Conservation (phyloP, 306 rosid species). For the Fragaria ananassa region DNA sequence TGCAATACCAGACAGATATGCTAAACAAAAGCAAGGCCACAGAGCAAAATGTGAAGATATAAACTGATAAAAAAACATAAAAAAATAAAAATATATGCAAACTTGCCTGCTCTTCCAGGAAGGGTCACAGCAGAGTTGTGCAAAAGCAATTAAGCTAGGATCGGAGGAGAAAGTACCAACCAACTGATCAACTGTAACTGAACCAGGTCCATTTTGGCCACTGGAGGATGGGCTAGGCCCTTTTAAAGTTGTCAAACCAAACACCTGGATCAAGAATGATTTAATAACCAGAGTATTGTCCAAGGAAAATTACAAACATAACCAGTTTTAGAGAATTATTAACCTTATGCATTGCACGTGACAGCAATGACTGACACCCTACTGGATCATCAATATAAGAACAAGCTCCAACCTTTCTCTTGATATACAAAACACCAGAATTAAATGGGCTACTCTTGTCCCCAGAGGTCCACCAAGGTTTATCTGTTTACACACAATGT, state of each 20-base stretch:
- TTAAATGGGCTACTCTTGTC: slow-evolving; percentile 78
- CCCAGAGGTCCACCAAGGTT: slow-evolving; percentile 89
- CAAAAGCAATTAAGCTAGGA: slow-evolving; percentile 96
- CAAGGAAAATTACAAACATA: background rate
- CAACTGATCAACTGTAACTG: slow-evolving; percentile 81
- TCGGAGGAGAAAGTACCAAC: slow-evolving; percentile 94
- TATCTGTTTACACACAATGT: slow-evolving; percentile 51
- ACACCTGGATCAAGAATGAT: slow-evolving; percentile 56
- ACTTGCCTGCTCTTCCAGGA: slow-evolving; percentile 76
- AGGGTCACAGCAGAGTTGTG: slow-evolving; percentile 89
- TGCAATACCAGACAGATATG: background rate
- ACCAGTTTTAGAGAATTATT: background rate
- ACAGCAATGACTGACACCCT: slow-evolving; percentile 90
- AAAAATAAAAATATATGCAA: background rate
- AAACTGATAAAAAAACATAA: background rate
- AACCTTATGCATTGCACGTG: slow-evolving; percentile 98
- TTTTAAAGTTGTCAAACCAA: slow-evolving; percentile 70
- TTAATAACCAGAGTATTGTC: slow-evolving; percentile 16
- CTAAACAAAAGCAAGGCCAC: background rate
- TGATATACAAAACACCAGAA: slow-evolving; percentile 87
- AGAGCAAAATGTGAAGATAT: background rate
- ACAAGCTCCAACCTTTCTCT: slow-evolving; percentile 96
- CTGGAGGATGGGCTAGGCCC: slow-evolving; percentile 35
- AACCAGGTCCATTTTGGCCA: slow-evolving; percentile 53
- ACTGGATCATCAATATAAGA: slow-evolving; percentile 96